Evolutionary conservation across 345 rosid species (phyloP), one percentile per base, ranked within the genome.

Genomic region (Carallia brachiata): DNA sequence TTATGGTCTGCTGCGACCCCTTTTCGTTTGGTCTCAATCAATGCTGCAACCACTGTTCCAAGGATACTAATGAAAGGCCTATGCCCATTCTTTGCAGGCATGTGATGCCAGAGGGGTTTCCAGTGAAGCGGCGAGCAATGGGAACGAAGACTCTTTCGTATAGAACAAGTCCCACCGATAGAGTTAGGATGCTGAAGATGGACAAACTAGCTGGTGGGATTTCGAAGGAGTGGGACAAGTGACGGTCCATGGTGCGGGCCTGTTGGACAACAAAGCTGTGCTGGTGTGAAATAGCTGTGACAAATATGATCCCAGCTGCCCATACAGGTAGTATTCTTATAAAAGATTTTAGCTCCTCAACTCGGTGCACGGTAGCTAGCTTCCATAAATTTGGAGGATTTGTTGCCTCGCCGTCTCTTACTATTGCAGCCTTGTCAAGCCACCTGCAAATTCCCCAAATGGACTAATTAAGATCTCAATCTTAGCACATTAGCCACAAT

Each of bases 341-440:
- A 16, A 79, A 70, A 2, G 61, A 19, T 72, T 79, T 75, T 63
- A 69, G 73, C 4, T 79, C 83, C 9, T 79, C 83, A 8, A 79
- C 77, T 66, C 75, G 64, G 3, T 69, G 71, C 44, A 58, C 65
- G 0, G 73, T 67, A 6, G 78, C 72, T 36, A 84, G 31, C 68
- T 75, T 66, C 90, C 90, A 84, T 15, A 81, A 68, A 48, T 79
- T 79, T 47, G 81, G 82, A 57, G 72, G 57, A 30, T n/a, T 68
- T 28, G 40, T 67, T 4, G 40, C 50, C 31, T 86, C 85, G 1
- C 66, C 62, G 6, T 77, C 80, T 16, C 77, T 77, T 12, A 79
- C 75, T n/a, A 79, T 70, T 1, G 88, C 84, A 3, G 87, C 90
- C 68, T 77, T 84, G 73, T 86, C 88, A 0, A 86, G 53, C 72